phyloP scores from a whole-genome alignment of 1,284 basidiomycete genomes.

The Leccinum griseonigrum region DNA sequence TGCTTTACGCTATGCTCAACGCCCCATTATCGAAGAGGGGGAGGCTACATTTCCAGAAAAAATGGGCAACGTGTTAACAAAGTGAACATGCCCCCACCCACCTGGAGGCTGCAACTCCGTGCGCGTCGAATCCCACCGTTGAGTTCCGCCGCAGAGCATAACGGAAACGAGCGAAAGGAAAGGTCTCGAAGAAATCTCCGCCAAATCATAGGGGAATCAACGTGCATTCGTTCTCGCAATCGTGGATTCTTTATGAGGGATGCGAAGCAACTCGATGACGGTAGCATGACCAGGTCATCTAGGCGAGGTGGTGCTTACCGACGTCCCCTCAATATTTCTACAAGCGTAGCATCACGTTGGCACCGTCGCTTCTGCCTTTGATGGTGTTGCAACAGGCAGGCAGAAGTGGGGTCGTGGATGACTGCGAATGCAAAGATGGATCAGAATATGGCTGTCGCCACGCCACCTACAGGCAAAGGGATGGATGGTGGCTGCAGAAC shows the following conservation, averaged over 20 bases:
- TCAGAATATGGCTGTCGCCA: slow-evolving; percentile 20
- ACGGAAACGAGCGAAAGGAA: slow-evolving; percentile 21
- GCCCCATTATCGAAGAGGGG: slow-evolving; percentile 13
- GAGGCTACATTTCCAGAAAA: slow-evolving; percentile 25
- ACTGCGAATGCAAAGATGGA: slow-evolving; percentile 27
- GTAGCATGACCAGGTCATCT: slow-evolving; percentile 11
- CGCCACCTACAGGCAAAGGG: slow-evolving; percentile 32
- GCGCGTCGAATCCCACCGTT: slow-evolving; percentile 20
- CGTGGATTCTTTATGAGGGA: slow-evolving; percentile 25
- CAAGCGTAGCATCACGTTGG: slow-evolving; percentile 32
- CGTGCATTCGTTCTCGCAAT: slow-evolving; percentile 23
- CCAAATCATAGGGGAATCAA: slow-evolving; percentile 22
- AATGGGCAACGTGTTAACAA: slow-evolving; percentile 25
- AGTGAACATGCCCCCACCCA: slow-evolving; percentile 27
- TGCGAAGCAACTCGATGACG: slow-evolving; percentile 14
- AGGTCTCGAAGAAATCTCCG: slow-evolving; percentile 27
- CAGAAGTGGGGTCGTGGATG: slow-evolving; percentile 21
- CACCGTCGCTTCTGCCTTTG: slow-evolving; percentile 29
- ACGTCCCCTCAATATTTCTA: slow-evolving; percentile 25
- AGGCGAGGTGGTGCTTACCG: slow-evolving; percentile 23
- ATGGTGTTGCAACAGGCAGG: slow-evolving; percentile 27
- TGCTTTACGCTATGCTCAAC: slow-evolving; percentile 21
- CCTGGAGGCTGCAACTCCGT: slow-evolving; percentile 25
- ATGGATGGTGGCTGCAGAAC: slow-evolving; percentile 26
- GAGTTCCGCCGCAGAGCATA: slow-evolving; percentile 24